phyloP scores from a whole-genome alignment of 2,329 filamentous ascomycete genomes.

The Colletotrichum spinosum region DNA sequence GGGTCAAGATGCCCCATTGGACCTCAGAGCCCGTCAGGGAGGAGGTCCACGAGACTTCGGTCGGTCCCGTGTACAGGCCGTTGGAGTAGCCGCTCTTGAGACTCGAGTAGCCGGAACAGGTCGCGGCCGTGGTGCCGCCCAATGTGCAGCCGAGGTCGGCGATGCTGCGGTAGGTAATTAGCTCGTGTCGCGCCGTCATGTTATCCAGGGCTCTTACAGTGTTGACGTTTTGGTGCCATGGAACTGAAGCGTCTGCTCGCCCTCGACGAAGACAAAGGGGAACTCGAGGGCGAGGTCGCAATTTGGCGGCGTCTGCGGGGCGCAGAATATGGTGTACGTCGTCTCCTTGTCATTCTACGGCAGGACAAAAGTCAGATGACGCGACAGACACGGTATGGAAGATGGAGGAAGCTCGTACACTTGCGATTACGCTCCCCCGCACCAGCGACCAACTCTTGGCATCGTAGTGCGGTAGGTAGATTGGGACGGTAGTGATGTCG shows the following conservation, averaged over 20 bases:
- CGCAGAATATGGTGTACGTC: constrained; percentile 63
- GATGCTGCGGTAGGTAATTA: constrained; percentile 46
- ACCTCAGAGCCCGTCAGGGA: constrained; percentile 56
- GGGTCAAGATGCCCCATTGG: constrained; percentile 58
- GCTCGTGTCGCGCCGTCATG: background rate
- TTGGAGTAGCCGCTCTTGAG: constrained; percentile 53
- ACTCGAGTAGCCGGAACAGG: constrained; percentile 62
- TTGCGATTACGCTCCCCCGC: constrained; percentile 58
- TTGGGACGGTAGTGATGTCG: constrained; percentile 53
- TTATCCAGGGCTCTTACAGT: constrained; percentile 48
- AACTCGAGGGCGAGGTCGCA: constrained; percentile 60
- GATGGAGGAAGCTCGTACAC: constrained; percentile 44
- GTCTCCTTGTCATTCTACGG: constrained; percentile 53
- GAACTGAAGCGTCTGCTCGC: constrained; percentile 57
- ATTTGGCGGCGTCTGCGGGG: constrained; percentile 51
- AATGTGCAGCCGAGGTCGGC: constrained; percentile 58
- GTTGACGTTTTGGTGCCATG: constrained; percentile 56
- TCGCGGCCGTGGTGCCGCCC: constrained; percentile 55
- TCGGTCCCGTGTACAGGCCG: constrained; percentile 54
- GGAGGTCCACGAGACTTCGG: constrained; percentile 57
- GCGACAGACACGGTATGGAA: background rate
- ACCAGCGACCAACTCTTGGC: constrained; percentile 56
- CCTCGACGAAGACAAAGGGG: constrained; percentile 60
- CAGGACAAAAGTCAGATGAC: constrained; percentile 18
- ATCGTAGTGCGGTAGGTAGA: constrained; percentile 58